Evolutionary conservation across 345 rosid species (phyloP).

Genomic region (Durio zibethinus): DNA sequence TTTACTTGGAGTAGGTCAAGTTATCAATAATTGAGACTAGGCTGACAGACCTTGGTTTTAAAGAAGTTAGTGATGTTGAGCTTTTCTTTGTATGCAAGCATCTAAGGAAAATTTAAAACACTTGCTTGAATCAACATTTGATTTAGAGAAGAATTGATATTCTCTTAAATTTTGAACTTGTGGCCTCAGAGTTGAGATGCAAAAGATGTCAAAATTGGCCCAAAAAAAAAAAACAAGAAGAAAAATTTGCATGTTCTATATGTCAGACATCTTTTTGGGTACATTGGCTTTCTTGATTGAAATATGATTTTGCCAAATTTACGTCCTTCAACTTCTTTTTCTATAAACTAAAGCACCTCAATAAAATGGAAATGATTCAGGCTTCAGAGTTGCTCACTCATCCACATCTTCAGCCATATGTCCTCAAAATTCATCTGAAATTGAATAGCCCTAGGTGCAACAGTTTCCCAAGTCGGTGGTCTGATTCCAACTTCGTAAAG

Average conservation of each 20-base stretch:
- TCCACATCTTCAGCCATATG: slow-evolving; percentile 79
- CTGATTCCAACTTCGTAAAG: slow-evolving; percentile 43
- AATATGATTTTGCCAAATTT: neutral
- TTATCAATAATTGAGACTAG: neutral
- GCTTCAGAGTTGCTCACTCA: slow-evolving; percentile 85
- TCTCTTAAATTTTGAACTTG: slow-evolving; percentile 3
- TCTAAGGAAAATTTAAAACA: neutral
- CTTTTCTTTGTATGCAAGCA: neutral
- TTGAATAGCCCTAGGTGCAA: slow-evolving; percentile 55
- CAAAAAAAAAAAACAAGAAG: neutral
- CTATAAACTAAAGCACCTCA: neutral
- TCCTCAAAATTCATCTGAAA: slow-evolving; percentile 64
- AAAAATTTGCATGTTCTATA: neutral
- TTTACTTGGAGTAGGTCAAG: neutral
- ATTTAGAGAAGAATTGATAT: neutral
- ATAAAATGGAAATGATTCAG: slow-evolving; percentile 35
- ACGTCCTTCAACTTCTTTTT: neutral
- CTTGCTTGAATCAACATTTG: neutral
- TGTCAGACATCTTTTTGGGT: neutral
- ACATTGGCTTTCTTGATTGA: neutral
- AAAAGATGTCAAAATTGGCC: neutral
- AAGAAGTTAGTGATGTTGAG: neutral
- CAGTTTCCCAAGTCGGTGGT: slow-evolving; percentile 46
- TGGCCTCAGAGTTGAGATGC: neutral
- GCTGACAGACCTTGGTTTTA: neutral